Evolutionary conservation across 2,329 filamentous ascomycete species (phyloP).

Genomic region (Parastagonospora nodorum): DNA sequence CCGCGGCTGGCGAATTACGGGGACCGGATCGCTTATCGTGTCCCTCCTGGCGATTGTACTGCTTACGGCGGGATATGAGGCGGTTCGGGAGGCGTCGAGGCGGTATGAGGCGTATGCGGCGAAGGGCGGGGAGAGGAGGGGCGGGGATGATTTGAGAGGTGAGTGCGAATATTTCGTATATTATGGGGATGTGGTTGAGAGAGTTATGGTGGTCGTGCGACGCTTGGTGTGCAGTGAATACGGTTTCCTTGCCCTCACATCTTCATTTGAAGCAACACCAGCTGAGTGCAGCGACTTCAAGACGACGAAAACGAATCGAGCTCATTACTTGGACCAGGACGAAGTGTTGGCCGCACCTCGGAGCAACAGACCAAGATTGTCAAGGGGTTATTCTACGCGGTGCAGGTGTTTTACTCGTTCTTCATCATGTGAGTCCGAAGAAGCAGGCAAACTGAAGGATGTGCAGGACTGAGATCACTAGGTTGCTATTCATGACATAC

Average conservation of each 20-base stretch:
- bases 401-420: slow-evolving; percentile 98
- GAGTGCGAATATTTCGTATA: slow-evolving; percentile 19
- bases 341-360: slow-evolving; percentile 59
- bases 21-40: slow-evolving; percentile 73
- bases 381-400: slow-evolving; percentile 82
- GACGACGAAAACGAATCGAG: slow-evolving; percentile 56
- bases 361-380: slow-evolving; percentile 74
- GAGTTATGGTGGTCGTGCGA: too few relatives aligned
- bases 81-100: slow-evolving; percentile 75
- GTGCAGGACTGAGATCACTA: slow-evolving; percentile 47
- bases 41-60: slow-evolving; percentile 83
- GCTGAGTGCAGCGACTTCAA: slow-evolving; percentile 38
- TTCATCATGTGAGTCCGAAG: slow-evolving; percentile 90
- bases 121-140: slow-evolving; percentile 19
- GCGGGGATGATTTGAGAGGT: slow-evolving; percentile 42
- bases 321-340: slow-evolving; percentile 78
- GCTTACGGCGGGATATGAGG: slow-evolving; percentile 91
- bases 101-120: slow-evolving; percentile 67
- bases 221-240: not conserved
- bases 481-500: slow-evolving; percentile 99
- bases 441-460: not conserved
- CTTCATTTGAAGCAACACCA: slow-evolving; percentile 19
- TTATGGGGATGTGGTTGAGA: not conserved
- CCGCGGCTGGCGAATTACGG: slow-evolving; percentile 82
- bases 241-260: not conserved